A percentile compares a stretch with the other conserved stretches of the same genome.
Evolutionary conservation across 306 rosid genomes (phyloP).

Genomic region (Spatholobus suberectus): DNA sequence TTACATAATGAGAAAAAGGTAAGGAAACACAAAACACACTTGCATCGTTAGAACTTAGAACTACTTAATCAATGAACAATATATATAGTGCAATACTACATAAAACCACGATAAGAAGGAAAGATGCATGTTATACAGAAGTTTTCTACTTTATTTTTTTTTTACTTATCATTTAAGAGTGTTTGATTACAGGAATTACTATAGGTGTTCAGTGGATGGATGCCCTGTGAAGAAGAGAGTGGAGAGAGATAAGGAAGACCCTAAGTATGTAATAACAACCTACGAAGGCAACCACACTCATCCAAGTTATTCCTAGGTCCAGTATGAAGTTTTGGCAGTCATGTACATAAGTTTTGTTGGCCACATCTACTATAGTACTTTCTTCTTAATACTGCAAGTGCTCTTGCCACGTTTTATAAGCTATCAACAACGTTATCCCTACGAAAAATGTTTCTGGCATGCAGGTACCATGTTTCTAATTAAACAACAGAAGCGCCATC

Average conservation of each 20-base stretch:
- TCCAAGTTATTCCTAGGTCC: conserved; percentile 44
- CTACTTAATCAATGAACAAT: background rate
- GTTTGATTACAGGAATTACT: conserved; percentile 74
- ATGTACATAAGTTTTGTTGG: background rate
- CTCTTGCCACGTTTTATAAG: no score
- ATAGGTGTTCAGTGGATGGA: conserved; percentile 82
- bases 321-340: conserved; percentile 13
- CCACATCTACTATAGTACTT: background rate
- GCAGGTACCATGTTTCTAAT: background rate
- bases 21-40: background rate
- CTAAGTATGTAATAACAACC: conserved; percentile 78
- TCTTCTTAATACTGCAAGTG: background rate
- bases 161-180: background rate
- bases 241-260: conserved; percentile 87
- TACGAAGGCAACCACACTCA: conserved; percentile 90
- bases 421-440: no score
- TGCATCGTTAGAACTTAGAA: background rate
- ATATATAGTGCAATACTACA: background rate
- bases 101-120: background rate
- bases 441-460: background rate
- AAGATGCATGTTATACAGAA: background rate
- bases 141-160: background rate
- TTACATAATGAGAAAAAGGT: background rate
- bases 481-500: no score
- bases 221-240: conserved; percentile 94